Evolutionary conservation across 2,329 filamentous ascomycete species (phyloP), one percentile per base, ranked within the genome.

Genomic region (Neonectria coccinea): DNA sequence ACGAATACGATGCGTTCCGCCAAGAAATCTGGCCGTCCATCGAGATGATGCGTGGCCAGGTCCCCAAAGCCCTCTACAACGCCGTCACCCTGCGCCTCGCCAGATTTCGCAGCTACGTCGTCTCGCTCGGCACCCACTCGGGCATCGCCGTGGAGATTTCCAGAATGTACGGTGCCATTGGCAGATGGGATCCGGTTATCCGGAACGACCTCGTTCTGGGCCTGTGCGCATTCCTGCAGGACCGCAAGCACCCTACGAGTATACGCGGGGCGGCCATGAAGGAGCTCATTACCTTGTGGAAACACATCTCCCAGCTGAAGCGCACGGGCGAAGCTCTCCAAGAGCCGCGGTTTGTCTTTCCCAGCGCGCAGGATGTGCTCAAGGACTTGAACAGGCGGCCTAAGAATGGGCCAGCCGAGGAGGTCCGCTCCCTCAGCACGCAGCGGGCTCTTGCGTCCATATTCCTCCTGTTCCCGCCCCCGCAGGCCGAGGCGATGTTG

Each of bases 281-380:
- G 0, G 77, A 80, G 64, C 69, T 80, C 5, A 42, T 79, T 31
- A 70, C 72, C 12, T 61, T 80, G 56, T 81, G 79, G 79, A 75
- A 76, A 67, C 77, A 79, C 59, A 62, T 80, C 14, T 79, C 79
- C 1, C 76, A 78, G 55, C 66, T 80, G 42, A 74, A 69, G 45
- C 73, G 79, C 11, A 63, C 55, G 5, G 73, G 74, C n/a, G 75
- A 77, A 45, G 33, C 59, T 7, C 56, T 56, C 11, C 47, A 68
- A 14, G 52, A 57, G 1, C 58, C 71, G 4, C 67, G 64, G 5
- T 80, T 79, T 50, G 73, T 74, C 53, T 60, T 81, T 36, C 77
- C 79, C 9, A 70, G 70, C 6, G 44, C 62, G 12, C 61, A 70
- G 4, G 77, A 79, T 41, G 67, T 78, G 10, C 47, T 75, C 16